Evolutionary conservation across 768 basidiomycete species (phyloP).

Genomic region (Calocybe indica): DNA sequence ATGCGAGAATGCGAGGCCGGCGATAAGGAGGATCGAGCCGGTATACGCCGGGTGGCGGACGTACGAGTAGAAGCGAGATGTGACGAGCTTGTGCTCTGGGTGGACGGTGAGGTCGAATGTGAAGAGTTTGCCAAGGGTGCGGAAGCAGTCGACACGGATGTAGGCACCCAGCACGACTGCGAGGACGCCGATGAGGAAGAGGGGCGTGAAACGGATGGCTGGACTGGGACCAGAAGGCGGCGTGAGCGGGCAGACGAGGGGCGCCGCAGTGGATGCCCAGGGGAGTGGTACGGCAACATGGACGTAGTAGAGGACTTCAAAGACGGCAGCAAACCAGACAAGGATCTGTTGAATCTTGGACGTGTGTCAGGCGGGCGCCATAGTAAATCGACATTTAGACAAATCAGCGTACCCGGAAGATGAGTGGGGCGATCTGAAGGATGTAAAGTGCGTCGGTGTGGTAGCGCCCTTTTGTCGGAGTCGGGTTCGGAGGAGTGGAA

Average conservation of each 20-base stretch:
- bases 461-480: conserved; percentile 37
- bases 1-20: conserved; percentile 33
- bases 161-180: conserved; percentile 27
- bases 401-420: conserved; percentile 33
- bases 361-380: background rate
- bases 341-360: conserved; percentile 13
- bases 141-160: conserved; percentile 40
- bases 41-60: conserved; percentile 47
- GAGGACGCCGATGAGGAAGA: conserved; percentile 29
- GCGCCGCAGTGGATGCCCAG: conserved; percentile 6
- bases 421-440: conserved; percentile 40
- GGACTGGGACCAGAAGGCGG: conserved; percentile 14
- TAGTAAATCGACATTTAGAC: background rate
- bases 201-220: conserved; percentile 17
- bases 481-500: conserved; percentile 43
- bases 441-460: conserved; percentile 36
- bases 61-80: conserved; percentile 34
- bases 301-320: conserved; percentile 14
- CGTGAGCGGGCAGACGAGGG: conserved; percentile 18
- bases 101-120: conserved; percentile 45
- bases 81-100: conserved; percentile 36
- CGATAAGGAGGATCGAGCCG: conserved; percentile 37
- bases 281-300: conserved; percentile 5
- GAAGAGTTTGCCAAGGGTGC: conserved; percentile 37
- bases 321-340: conserved; percentile 13